phyloP scores from a whole-genome alignment of 495 filamentous ascomycete species.

The Aspergillus sclerotiicarbonarius region DNA sequence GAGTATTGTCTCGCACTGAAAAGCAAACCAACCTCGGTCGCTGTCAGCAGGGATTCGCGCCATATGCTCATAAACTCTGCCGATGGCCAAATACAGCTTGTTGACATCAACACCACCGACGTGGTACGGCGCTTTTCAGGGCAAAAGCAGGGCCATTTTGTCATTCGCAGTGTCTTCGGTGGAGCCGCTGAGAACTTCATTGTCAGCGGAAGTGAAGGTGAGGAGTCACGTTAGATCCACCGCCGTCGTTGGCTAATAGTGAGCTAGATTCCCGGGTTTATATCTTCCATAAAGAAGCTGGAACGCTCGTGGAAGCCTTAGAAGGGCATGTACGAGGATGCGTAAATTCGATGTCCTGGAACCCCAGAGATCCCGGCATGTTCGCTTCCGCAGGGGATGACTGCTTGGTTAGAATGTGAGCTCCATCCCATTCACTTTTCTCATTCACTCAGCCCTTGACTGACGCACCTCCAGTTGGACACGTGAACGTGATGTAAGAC shows the following conservation, averaged over 20 bases:
- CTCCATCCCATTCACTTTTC: neutral
- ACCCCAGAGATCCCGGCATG: constrained; percentile 74
- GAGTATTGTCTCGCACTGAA: constrained; percentile 69
- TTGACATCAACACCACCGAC: constrained; percentile 72
- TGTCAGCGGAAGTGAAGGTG: constrained; percentile 89
- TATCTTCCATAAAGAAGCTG: constrained; percentile 88
- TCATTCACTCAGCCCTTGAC: constrained; percentile 1
- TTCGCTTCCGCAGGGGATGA: constrained; percentile 95
- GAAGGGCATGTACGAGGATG: constrained; percentile 70
- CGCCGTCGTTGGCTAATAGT: constrained; percentile 17
- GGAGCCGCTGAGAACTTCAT: constrained; percentile 90
- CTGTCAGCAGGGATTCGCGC: constrained; percentile 73
- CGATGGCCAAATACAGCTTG: constrained; percentile 69
- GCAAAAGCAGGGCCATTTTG: constrained; percentile 65
- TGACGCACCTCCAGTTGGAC: constrained; percentile 40
- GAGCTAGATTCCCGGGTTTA: constrained; percentile 69
- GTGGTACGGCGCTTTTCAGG: constrained; percentile 71
- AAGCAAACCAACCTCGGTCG: constrained; percentile 70
- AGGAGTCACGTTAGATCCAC: neutral
- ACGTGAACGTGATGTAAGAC: constrained; percentile 31
- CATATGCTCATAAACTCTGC: constrained; percentile 80
- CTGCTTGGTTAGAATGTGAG: constrained; percentile 77
- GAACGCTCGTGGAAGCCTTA: constrained; percentile 68
- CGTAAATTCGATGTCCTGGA: constrained; percentile 93
- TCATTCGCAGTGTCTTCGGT: constrained; percentile 81